Base-by-base conservation (phyloP, 1,139 yeast species). In the Scheffersomyces segobiensis region DNA sequence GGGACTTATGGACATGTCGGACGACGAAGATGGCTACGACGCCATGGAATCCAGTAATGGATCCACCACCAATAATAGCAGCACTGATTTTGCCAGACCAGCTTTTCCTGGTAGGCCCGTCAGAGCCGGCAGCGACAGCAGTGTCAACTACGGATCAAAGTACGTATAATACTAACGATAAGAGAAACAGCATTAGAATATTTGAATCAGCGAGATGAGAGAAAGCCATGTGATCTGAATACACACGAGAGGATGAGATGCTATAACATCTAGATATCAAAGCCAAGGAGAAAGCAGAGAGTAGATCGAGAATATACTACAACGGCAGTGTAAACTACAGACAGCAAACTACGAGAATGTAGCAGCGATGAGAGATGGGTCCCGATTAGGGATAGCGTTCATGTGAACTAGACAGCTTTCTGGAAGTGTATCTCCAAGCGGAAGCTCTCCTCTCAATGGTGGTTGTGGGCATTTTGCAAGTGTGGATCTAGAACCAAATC, bases 121-220 rank as follows among this genome's bases (percentile, higher is more conserved):
- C 17, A 65, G 80, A 55, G 69, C 80, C 17, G 80, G 72, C 52
- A 78, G 82, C 55, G 83, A 79, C 67, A 71, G 78, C 50, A 76
- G 77, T 62, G 78, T 78, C 57, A 78, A 73, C 69, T 78, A 78
- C 62, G 60, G 62, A 46, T 55, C 64, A 57, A 68, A 72, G 78
- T 76, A 75, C 62, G 79, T 74, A 68, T 66, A 12, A 48, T 48
- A 48, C 50, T 48, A 48, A 50, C 52, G 52, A 22, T 24, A 32
- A 32, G 42, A 32, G 17, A 32, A 32, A 14, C 42, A 32, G 42
- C 42, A 32, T 32, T 32, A 10, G 42, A 32, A 10, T 3, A 32
- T 32, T 32, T 32, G 42, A 32, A 10, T 3, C 12, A 32, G 5
- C 32, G 32, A 24, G 42, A 14, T 14, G 17, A 32, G 42, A 32